A percentile compares a stretch with the other conserved stretches of the same genome.
Conservation (phyloP, 148 eudicot genomes). For the Rhododendron henanense region DNA sequence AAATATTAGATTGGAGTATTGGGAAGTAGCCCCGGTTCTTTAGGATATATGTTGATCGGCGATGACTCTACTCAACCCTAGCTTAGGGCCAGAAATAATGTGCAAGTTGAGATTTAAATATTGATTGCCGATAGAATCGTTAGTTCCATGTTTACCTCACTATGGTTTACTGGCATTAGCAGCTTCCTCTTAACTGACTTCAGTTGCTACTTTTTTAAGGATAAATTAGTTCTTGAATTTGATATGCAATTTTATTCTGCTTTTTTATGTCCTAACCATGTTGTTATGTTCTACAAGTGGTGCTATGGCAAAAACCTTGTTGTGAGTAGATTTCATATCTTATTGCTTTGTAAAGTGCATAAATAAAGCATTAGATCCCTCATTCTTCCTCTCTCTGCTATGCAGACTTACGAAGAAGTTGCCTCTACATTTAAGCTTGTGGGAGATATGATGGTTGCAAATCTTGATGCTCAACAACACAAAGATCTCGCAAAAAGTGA, state of each 20-base stretch:
- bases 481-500: conserved; percentile 40
- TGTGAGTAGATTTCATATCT: too few species aligned
- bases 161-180: not conserved
- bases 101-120: not conserved
- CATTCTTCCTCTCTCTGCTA: too few species aligned
- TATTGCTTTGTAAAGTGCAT: too few species aligned
- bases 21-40: not conserved
- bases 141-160: not conserved
- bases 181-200: too few species aligned
- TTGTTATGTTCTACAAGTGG: conserved; percentile 24
- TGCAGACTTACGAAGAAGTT: too few species aligned
- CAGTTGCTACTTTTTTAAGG: not conserved
- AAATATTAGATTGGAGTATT: not conserved
- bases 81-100: not conserved
- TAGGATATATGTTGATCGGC: not conserved
- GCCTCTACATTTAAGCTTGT: too few species aligned
- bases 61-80: not conserved
- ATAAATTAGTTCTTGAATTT: not conserved
- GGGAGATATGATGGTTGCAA: too few species aligned
- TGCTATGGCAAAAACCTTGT: too few species aligned
- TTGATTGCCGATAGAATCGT: not conserved
- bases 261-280: conserved; percentile 1
- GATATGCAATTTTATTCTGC: not conserved
- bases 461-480: too few species aligned
- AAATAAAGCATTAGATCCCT: too few species aligned